Evolutionary conservation across 371 early-diverging fungal species (phyloP).

Genomic region (Saksenaea oblongispora): DNA sequence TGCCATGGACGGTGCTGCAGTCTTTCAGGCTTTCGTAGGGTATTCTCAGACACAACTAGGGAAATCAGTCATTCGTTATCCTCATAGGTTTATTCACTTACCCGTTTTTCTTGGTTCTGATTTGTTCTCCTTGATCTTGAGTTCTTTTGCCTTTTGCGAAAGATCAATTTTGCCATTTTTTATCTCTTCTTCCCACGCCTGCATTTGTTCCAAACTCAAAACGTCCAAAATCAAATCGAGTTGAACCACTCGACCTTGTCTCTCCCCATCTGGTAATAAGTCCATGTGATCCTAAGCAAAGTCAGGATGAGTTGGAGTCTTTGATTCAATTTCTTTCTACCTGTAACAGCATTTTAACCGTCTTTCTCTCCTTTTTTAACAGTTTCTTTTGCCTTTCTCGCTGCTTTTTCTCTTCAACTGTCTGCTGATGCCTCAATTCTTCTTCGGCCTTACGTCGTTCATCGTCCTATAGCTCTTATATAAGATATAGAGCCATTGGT

Average conservation of each 20-base stretch:
- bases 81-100: background rate
- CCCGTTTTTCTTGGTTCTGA: background rate
- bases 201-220: slow-evolving; percentile 15
- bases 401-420: background rate
- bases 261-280: background rate
- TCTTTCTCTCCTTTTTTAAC: background rate
- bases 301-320: too few species aligned
- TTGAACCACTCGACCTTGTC: background rate
- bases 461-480: slow-evolving; percentile 7
- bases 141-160: background rate
- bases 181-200: slow-evolving; percentile 24
- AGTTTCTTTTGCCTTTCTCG: background rate
- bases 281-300: background rate
- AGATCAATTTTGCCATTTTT: slow-evolving; percentile 3
- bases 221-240: background rate
- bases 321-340: background rate
- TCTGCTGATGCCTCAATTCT: background rate
- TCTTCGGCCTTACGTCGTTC: slow-evolving; percentile 8
- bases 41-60: background rate
- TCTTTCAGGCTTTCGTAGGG: slow-evolving; percentile 25
- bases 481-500: background rate
- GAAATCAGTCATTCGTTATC: background rate
- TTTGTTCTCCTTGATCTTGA: slow-evolving; percentile 15
- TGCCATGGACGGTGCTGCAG: slow-evolving; percentile 46
- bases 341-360: background rate